Evolutionary conservation across 192 early-diverging fungal species (phyloP), one percentile per base, ranked within the genome.

Genomic region (Allomyces arbusculus): DNA sequence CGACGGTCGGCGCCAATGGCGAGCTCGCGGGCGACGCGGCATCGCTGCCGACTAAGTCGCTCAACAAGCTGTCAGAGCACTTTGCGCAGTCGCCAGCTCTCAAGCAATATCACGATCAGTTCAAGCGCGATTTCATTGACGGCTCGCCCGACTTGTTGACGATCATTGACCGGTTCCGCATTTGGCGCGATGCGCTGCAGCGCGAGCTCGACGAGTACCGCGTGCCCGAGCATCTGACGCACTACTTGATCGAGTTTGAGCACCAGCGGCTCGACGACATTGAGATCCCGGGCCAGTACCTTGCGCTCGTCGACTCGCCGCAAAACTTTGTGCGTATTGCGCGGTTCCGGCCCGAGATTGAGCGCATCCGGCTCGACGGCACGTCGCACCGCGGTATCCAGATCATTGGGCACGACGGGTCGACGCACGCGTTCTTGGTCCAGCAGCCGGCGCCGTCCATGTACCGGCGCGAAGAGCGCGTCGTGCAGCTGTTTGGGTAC

Each of bases 181-280:
- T 84, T 64, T 99, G 95, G 97, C 81, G 93, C 62, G 90, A 97
- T 74, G 87, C 89, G 65, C 86, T 97, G 72, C 91, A 95, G 69
- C 82, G 82, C 26, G 78, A 89, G 45, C 76, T 99, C 63, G 88
- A 90, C 65, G 80, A 79, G 26, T 79, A 77, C 62, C 90, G 89
- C 64, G 83, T 89, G 72, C 77, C 97, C 4, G 91, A 95, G 69
- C 80, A 89, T 67, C 90, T 87, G 71, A 89, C 86, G 43, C 89
- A 90, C 61, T 95, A 93, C 77, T 74, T 99, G 62, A 91, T 89
- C 10, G 97, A 99, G 74, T 97, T 99, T 79, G 94, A 98, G 71
- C 91, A 95, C 73, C 88, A 92, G 71, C 95, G 95, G 72, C 97
- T 98, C 70, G 95, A 97, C 68, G 94, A 97, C 64, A 89, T 99